Conservation (phyloP, 2,329 filamentous ascomycete species). For the Exophiala sideris region DNA sequence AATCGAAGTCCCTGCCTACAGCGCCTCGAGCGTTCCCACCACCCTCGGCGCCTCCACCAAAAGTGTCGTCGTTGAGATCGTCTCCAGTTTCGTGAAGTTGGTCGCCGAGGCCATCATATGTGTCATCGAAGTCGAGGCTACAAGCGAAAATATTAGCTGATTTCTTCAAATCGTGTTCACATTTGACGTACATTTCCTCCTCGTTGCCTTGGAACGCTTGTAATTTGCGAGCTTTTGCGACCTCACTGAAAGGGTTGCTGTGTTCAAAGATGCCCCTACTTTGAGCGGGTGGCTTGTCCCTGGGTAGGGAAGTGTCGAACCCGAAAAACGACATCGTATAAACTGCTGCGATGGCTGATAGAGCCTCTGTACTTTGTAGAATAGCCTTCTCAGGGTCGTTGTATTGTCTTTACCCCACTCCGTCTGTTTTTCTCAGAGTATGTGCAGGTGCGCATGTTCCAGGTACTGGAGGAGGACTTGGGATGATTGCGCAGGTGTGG, state of each 20-base stretch:
- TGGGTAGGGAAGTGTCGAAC: conserved; percentile 68
- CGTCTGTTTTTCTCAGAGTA: conserved; percentile 27
- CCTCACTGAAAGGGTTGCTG: conserved; percentile 82
- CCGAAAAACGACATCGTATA: conserved; percentile 83
- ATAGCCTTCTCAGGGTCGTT: neutral
- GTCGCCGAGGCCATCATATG: conserved; percentile 91
- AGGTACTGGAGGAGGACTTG: conserved; percentile 18
- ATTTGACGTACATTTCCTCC: conserved; percentile 53
- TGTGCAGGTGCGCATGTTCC: conserved; percentile 22
- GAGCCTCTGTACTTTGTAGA: neutral
- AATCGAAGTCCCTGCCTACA: conserved; percentile 93
- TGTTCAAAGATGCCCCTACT: conserved; percentile 75
- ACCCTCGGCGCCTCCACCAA: conserved; percentile 56
- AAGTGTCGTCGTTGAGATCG: conserved; percentile 95
- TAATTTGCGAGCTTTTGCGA: conserved; percentile 56
- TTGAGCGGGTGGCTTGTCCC: conserved; percentile 47
- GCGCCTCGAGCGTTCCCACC: conserved; percentile 46
- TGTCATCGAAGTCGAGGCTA: conserved; percentile 89
- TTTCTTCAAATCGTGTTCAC: neutral
- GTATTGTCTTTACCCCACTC: conserved; percentile 10
- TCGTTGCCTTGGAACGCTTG: conserved; percentile 49
- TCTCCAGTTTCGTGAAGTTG: conserved; percentile 89
- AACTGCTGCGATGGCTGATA: neutral
- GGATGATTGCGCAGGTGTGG: neutral
- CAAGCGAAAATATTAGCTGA: conserved; percentile 35